Base-by-base conservation (phyloP, 768 basidiomycete species). In the Kwoniella mangroviensis region DNA sequence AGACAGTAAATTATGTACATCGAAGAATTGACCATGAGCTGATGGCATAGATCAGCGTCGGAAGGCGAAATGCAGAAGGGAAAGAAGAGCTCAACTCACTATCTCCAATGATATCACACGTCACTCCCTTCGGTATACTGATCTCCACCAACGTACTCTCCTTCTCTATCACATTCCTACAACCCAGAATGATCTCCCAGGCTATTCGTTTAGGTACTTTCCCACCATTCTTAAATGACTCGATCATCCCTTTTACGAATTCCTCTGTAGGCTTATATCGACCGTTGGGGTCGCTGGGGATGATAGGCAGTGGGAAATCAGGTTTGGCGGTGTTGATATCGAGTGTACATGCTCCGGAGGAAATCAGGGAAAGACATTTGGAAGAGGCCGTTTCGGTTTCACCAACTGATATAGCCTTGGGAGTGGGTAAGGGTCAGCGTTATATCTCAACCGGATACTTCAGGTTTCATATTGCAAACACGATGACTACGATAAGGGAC, bases 171-270 rank as follows among this genome's bases (percentile, higher is more conserved):
- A 88, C 85, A 21, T 88, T 87, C 80, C 92, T 88, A 70, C 92
- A 94, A 11, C 92, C 94, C 17, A 99, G 86, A 24, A 94, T 87
- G 74, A 99, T 98, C 84, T 98, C 94, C 95, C 94, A 98, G 28
- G 90, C 94, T 70, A 94, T 91, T 83, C 95, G 87, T 83, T 90
- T 89, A 4, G 93, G 89, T 57, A 98, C 84, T n/a, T 90, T 86
- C 82, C 97, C 97, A n/a, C 94, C 94, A 54, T 89, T 88, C 85
- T 94, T 95, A 85, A 97, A 98, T 89, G 90, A 92, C 72, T 90
- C 85, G 59, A 97, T 89, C 94, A 98, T 94, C 49, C 85, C 87
- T 72, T 87, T 86, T 71, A 99, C 86, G 82, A 98, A 99, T 63
- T 90, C 87, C 45, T 87, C 82, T 26, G 90, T 92, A 72, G 95